Conservation (phyloP, 176 grass and related monocot species). For the Carex littledalei region DNA sequence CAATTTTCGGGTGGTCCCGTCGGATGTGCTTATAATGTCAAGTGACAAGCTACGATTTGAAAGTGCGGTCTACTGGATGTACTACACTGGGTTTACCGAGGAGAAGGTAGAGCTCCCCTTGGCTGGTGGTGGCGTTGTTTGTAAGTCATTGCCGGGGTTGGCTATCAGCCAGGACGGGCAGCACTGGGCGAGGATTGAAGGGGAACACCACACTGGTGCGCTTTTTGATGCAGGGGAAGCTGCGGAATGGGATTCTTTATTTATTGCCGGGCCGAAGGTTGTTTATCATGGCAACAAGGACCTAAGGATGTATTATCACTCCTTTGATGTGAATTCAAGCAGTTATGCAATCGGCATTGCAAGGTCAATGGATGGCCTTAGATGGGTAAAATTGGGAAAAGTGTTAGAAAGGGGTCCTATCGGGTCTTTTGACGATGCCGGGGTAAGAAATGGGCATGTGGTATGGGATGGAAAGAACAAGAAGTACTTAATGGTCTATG, state of each 20-base stretch:
- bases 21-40: slow-evolving; percentile 71
- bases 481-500: slow-evolving; percentile 70
- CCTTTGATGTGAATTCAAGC: slow-evolving; percentile 50
- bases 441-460: slow-evolving; percentile 61
- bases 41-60: slow-evolving; percentile 33
- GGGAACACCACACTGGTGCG: slow-evolving; percentile 69
- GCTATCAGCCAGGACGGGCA: slow-evolving; percentile 84
- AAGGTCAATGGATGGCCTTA: slow-evolving; percentile 66
- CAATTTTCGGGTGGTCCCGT: slow-evolving; percentile 47
- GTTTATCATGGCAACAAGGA: slow-evolving; percentile 60
- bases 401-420: slow-evolving; percentile 38
- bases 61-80: slow-evolving; percentile 77
- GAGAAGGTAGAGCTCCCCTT: slow-evolving; percentile 32
- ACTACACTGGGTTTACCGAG: slow-evolving; percentile 68
- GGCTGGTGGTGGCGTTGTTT: slow-evolving; percentile 15
- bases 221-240: slow-evolving; percentile 35
- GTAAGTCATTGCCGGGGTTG: slow-evolving; percentile 49
- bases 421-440: slow-evolving; percentile 56
- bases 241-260: slow-evolving; percentile 47
- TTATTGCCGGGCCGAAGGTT: slow-evolving; percentile 54
- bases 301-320: slow-evolving; percentile 93
- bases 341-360: slow-evolving; percentile 48
- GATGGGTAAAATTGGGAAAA: slow-evolving; percentile 61
- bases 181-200: slow-evolving; percentile 93
- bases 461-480: slow-evolving; percentile 42